A percentile compares a stretch with the other conserved stretches of the same genome.
phyloP scores from a whole-genome alignment of 306 rosid species.

The Quercus suber region DNA sequence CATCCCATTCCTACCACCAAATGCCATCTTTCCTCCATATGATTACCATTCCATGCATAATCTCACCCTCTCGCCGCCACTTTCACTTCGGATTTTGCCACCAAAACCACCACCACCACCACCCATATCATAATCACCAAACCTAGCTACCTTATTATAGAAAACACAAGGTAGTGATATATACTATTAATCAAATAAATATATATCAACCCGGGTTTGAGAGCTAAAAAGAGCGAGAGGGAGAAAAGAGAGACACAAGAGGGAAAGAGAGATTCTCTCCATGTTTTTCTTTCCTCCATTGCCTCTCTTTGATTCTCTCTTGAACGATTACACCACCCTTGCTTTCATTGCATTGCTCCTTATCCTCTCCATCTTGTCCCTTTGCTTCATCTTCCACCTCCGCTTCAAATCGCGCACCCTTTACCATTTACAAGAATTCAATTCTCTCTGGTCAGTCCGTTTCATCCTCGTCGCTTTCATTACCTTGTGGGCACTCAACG shows the following conservation, averaged over 20 bases:
- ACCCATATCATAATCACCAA: neutral
- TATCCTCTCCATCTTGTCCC: constrained; percentile 55
- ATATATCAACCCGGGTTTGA: neutral
- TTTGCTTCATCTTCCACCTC: constrained; percentile 70
- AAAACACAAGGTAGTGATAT: neutral
- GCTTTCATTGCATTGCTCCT: constrained; percentile 39
- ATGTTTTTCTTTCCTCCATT: constrained; percentile 49
- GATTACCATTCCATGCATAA: constrained; percentile 48
- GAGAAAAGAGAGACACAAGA: neutral
- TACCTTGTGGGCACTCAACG: constrained; percentile 57
- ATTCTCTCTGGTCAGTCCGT: constrained; percentile 78
- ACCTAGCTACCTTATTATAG: neutral
- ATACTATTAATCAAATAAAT: too few species aligned
- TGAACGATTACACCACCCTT: constrained; percentile 46
- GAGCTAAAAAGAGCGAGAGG: neutral
- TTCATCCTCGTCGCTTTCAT: constrained; percentile 62
- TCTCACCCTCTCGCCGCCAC: constrained; percentile 40
- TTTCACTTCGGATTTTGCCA: constrained; percentile 26
- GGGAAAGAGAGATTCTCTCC: constrained; percentile 9
- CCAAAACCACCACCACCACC: constrained; percentile 23
- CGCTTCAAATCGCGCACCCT: constrained; percentile 60
- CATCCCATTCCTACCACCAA: constrained; percentile 18
- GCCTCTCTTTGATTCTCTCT: constrained; percentile 36
- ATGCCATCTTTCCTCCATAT: constrained; percentile 14
- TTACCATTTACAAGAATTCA: constrained; percentile 55